phyloP scores from a whole-genome alignment of 2,329 filamentous ascomycete genomes.

The Sordariomycetes sp. region DNA sequence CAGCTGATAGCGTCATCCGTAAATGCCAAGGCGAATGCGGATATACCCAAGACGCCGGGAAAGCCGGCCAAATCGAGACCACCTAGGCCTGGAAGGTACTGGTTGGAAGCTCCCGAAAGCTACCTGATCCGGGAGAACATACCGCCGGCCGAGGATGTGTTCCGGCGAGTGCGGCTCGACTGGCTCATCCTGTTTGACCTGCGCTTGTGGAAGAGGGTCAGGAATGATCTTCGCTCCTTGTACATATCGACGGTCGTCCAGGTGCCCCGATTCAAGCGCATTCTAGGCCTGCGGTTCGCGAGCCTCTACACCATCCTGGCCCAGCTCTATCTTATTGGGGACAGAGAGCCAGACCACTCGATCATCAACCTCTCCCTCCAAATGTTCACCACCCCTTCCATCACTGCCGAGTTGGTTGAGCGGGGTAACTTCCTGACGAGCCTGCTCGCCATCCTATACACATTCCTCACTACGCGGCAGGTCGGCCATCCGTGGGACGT shows the following conservation, averaged over 20 bases:
- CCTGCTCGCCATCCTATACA: conserved; percentile 91
- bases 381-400: conserved; percentile 92
- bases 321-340: conserved; percentile 89
- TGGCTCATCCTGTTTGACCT: conserved; percentile 92
- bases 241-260: conserved; percentile 96
- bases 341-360: conserved; percentile 92
- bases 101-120: conserved; percentile 66
- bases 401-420: conserved; percentile 90
- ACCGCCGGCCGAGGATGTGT: conserved; percentile 72
- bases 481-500: conserved; percentile 90
- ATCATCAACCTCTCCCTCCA: conserved; percentile 97
- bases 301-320: conserved; percentile 88
- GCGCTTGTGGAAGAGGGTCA: conserved; percentile 89
- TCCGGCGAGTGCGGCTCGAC: conserved; percentile 79
- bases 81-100: conserved; percentile 59
- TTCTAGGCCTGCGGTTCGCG: conserved; percentile 85
- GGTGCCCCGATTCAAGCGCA: conserved; percentile 89
- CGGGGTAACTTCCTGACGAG: conserved; percentile 92
- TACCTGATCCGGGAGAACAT: conserved; percentile 50
- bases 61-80: conserved; percentile 25
- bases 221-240: conserved; percentile 79
- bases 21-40: conserved; percentile 50
- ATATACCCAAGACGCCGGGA: conserved; percentile 74
- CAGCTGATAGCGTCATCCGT: conserved; percentile 48
- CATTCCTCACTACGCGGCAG: conserved; percentile 89